These are phyloP conservation scores for Emmonsiellopsis sp. DNA, from an alignment of 2,329 filamentous ascomycete species.

Conservation along the genomic window DNA sequence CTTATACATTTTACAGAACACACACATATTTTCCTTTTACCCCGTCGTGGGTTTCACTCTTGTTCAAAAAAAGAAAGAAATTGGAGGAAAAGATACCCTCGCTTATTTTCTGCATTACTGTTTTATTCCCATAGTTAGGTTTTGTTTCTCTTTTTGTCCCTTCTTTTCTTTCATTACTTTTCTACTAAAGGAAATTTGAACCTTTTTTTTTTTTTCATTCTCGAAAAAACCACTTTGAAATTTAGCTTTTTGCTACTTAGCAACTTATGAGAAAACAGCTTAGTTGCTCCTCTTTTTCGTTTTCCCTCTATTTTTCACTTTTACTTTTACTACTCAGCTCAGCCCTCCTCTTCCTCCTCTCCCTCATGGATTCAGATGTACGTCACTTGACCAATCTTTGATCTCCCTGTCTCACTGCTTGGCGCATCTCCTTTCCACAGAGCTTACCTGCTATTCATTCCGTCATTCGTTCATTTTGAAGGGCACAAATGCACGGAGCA, in stretches of 20 bases:
- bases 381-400: background rate
- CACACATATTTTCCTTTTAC: background rate
- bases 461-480: too few species aligned
- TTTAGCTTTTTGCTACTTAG: too few species aligned
- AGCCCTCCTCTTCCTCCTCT: background rate
- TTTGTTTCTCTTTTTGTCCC: background rate
- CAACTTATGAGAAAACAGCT: background rate
- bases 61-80: background rate
- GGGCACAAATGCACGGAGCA: too few species aligned
- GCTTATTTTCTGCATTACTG: constrained; percentile 1
- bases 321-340: too few species aligned
- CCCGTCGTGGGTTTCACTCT: background rate
- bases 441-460: background rate
- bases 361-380: background rate
- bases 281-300: too few species aligned
- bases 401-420: background rate
- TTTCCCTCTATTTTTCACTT: too few species aligned
- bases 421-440: background rate
- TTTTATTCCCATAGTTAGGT: background rate
- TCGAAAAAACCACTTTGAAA: background rate
- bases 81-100: constrained; percentile 7
- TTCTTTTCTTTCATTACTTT: background rate
- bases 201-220: background rate
- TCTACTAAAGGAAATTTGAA: background rate
- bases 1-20: background rate